Percentiles rank a stretch among this genome's conserved stretches.
phyloP scores from a whole-genome alignment of 2,329 filamentous ascomycete genomes.

The Claviceps purpurea region DNA sequence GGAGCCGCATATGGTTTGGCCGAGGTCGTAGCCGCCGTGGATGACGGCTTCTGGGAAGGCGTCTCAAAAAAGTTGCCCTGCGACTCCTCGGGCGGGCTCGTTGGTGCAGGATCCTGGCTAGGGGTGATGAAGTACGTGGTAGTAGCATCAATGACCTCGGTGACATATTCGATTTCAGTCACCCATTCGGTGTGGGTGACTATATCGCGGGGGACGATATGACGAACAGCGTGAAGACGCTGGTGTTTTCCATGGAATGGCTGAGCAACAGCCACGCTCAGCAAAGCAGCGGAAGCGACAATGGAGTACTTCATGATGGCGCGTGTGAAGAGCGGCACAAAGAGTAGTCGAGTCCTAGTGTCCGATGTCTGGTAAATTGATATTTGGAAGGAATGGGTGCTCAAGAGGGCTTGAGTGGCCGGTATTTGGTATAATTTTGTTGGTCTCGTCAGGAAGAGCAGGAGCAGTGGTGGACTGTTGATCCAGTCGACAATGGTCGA shows the following conservation, averaged over 20 bases:
- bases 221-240: conserved; percentile 18
- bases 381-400: conserved; percentile 2
- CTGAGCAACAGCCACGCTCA: conserved; percentile 34
- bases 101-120: conserved; percentile 15
- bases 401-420: not conserved
- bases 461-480: not conserved
- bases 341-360: not conserved
- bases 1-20: conserved; percentile 1
- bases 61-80: conserved; percentile 20
- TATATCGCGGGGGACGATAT: conserved; percentile 20
- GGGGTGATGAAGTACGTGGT: conserved; percentile 32
- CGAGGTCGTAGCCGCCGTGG: conserved; percentile 10
- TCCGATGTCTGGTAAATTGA: conserved; percentile 3
- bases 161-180: conserved; percentile 33
- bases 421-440: not conserved
- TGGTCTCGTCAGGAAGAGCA: not conserved
- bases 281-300: conserved; percentile 20
- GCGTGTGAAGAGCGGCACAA: not conserved
- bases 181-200: conserved; percentile 39
- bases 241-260: conserved; percentile 28
- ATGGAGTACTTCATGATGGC: conserved; percentile 27
- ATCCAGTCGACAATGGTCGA: not conserved
- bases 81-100: conserved; percentile 10
- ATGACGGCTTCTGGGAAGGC: conserved; percentile 1
- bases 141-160: conserved; percentile 33